Evolutionary conservation across 345 rosid species (phyloP), one percentile per base, ranked within the genome.

Genomic region (Mercurialis annua): DNA sequence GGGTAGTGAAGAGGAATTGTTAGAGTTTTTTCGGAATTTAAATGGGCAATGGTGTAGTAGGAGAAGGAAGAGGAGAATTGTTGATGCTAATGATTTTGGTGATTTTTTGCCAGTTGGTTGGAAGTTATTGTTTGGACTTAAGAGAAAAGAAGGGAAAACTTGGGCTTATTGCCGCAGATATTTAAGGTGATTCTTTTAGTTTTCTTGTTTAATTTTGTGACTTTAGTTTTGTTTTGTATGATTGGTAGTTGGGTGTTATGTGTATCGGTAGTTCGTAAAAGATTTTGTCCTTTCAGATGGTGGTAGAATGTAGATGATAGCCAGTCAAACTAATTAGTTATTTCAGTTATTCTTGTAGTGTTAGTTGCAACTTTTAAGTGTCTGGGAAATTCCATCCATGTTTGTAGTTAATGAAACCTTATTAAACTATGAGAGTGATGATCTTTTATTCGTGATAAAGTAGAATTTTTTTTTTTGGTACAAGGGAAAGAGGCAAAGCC

Each of bases 61-160:
- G 83, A 83, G 96, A 83, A 87, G 81, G 82, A 89, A 77, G 80
- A 83, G 96, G 83, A 89, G 78, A 84, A 81, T 89, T 72, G 87
- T 89, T 2, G 92, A 89, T 73, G 96, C 96, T 6, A 10, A 73
- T 40, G 64, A 78, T 51, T 80, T 89, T 11, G 92, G 92, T 23
- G 83, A 82, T 43, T 47, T 48, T 9, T 76, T 89, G 79, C 96
- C 92, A 0, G 52, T 79, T 47, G 92, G 88, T 44, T 86, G 96
- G 96, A 89, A 83, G 87, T 83, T 89, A 12, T 61, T 85, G 72
- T 86, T 89, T 61, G 92, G 84, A 34, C 80, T 89, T 46, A 87
- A 71, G 82, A 83, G 96, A 78, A 83, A 78, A 65, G 92, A 85
- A 50, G 88, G 92, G 2, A 87, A 81, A 3, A 87, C 87, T 24